Conservation (phyloP, 2,329 filamentous ascomycete species). For the Lasiodiplodia citricola region DNA sequence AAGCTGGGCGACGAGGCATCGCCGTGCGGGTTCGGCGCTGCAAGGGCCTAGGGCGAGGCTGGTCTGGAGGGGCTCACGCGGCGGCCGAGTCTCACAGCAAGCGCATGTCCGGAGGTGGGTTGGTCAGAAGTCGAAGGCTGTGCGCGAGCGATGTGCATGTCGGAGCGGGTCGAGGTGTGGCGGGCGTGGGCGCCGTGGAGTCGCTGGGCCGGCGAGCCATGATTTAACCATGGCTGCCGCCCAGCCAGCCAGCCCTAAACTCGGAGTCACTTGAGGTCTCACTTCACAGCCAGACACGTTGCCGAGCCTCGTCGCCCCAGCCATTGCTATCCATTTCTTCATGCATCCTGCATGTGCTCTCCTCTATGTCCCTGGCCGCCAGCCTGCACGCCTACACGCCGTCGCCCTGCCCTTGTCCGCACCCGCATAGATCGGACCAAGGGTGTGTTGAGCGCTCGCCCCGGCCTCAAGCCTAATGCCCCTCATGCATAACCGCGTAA, state of each 20-base stretch:
- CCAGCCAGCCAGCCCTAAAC: conserved; percentile 11
- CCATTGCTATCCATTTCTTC: conserved; percentile 17
- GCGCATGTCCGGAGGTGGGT: conserved; percentile 16
- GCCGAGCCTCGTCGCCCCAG: conserved; percentile 5
- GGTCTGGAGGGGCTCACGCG: conserved; percentile 20
- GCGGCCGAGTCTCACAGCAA: conserved; percentile 20
- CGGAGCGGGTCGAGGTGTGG: conserved; percentile 22
- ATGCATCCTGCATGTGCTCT: conserved; percentile 17
- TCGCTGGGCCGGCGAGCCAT: conserved; percentile 18
- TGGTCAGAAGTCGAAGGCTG: conserved; percentile 12
- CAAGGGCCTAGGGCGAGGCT: conserved; percentile 24
- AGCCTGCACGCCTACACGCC: conserved; percentile 2
- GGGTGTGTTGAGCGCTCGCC: conserved; percentile 16
- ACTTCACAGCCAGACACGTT: conserved; percentile 21
- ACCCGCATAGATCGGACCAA: conserved; percentile 14
- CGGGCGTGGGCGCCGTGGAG: conserved; percentile 16
- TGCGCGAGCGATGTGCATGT: conserved; percentile 24
- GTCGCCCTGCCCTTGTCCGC: not conserved
- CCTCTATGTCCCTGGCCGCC: conserved; percentile 9
- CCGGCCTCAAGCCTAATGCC: not conserved
- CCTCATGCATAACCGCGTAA: conserved; percentile 9
- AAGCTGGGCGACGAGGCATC: conserved; percentile 24
- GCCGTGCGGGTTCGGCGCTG: conserved; percentile 24
- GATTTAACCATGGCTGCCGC: conserved; percentile 16
- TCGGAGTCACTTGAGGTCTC: conserved; percentile 2